A percentile compares a stretch with the other conserved stretches of the same genome.
Conservation (phyloP, 2,329 filamentous ascomycete species). For the Alternaria alternata region DNA sequence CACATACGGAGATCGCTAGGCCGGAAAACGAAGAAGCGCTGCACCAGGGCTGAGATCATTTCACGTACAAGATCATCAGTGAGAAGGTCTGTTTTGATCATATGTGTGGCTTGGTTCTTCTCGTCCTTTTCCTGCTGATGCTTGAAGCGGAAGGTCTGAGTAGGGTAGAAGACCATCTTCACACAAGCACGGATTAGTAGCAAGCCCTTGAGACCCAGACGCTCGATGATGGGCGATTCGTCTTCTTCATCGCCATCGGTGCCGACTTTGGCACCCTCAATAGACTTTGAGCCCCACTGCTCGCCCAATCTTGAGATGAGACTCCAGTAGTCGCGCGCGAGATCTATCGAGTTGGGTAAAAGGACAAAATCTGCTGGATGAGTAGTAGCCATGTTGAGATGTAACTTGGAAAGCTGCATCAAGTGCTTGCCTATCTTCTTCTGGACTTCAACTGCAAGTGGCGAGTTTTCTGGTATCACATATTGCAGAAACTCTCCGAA, state of each 20-base stretch:
- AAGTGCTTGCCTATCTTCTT: conserved; percentile 82
- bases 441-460: conserved; percentile 60
- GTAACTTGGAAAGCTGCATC: conserved; percentile 89
- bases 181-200: conserved; percentile 83
- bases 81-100: conserved; percentile 77
- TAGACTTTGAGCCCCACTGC: conserved; percentile 67
- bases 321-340: conserved; percentile 86
- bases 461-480: conserved; percentile 64
- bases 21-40: conserved; percentile 86
- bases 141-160: conserved; percentile 84
- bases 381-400: conserved; percentile 80
- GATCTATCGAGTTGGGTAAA: conserved; percentile 78
- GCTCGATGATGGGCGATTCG: conserved; percentile 72
- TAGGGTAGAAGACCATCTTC: conserved; percentile 82
- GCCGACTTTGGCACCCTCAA: conserved; percentile 52
- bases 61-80: conserved; percentile 78
- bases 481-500: conserved; percentile 78
- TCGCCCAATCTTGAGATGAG: conserved; percentile 80
- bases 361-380: conserved; percentile 85
- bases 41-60: conserved; percentile 85
- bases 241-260: conserved; percentile 58
- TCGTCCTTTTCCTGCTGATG: conserved; percentile 78
- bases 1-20: conserved; percentile 86
- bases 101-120: conserved; percentile 71
- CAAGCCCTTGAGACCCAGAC: conserved; percentile 82